Base-by-base conservation (phyloP, 768 basidiomycete species). In the Amylocystis lapponica region DNA sequence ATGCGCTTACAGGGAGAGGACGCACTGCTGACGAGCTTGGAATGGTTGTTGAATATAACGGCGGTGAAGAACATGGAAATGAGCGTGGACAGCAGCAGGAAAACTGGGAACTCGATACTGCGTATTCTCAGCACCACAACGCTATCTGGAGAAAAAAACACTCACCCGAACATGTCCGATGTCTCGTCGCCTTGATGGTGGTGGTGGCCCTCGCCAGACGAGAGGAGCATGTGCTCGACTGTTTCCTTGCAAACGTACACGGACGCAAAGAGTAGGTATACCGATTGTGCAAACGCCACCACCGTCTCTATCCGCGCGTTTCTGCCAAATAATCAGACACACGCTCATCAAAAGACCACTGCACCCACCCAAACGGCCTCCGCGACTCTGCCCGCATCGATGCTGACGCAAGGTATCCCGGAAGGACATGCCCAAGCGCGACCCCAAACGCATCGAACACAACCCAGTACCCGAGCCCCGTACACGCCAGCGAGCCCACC, bases 181-280 rank as follows among this genome's bases (percentile, higher is more conserved):
- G 60, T 64, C 44, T 71, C 74, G 48, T 78, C 74, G 9, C 83
- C 81, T 29, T 78, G 73, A 56, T 84, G 83, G 53, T 87, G 86
- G 53, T 86, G 84, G 46, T 79, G 76, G 35, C 70, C 73, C 45
- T 74, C 70, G 14, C 79, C 86, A 6, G 78, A 75, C 36, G 81
- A 81, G 32, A 97, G 70, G 13, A 99, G 61, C 30, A 96, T 63
- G 64, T 95, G 93, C 64, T 99, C 95, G 4, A 98, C 72, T 1
- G 93, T 87, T 71, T 99, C 96, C 58, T 99, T 98, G 56, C 91
- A 93, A 14, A 98, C 86, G 66, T 98, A 99, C 2, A 97, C 85
- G 0, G 90, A 81, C 0, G 92, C 80, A 59, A 98, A 99, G 69
- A 95, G 81, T 43, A 99, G 71, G 63, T 96, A 98, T 11, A 99